Evolutionary conservation across 495 filamentous ascomycete species (phyloP).

Genomic region (Cercophora scortea): DNA sequence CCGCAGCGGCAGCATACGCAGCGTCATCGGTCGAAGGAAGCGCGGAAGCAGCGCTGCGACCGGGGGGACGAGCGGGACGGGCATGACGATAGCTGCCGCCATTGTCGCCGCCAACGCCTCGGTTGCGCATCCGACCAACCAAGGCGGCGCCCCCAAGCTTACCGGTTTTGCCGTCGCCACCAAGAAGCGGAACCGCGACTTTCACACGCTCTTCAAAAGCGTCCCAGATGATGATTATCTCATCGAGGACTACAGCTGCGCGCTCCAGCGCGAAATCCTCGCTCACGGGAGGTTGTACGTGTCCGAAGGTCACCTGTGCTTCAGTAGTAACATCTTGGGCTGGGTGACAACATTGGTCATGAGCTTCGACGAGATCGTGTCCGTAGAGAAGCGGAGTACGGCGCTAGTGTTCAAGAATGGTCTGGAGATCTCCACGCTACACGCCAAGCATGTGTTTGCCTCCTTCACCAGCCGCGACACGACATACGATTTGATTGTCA

Average conservation of each 20-base stretch:
- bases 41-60: conserved; percentile 84
- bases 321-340: conserved; percentile 96
- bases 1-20: conserved; percentile 76
- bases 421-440: conserved; percentile 90
- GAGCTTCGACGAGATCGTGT: conserved; percentile 94
- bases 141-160: conserved; percentile 54
- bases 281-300: conserved; percentile 91
- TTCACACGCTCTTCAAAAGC: conserved; percentile 87
- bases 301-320: conserved; percentile 95
- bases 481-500: conserved; percentile 93
- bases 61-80: conserved; percentile 32
- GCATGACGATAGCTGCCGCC: conserved; percentile 56
- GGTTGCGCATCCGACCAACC: conserved; percentile 53
- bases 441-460: conserved; percentile 91
- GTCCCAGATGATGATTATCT: conserved; percentile 97
- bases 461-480: conserved; percentile 91
- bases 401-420: conserved; percentile 96
- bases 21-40: conserved; percentile 63
- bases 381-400: conserved; percentile 93
- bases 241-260: conserved; percentile 98
- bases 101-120: conserved; percentile 58
- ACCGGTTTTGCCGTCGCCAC: conserved; percentile 95
- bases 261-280: conserved; percentile 90
- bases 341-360: conserved; percentile 97
- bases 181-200: conserved; percentile 93